A percentile compares a stretch with the other conserved stretches of the same genome.
These are phyloP conservation scores for Nakazawaea molendinolei DNA, from an alignment of 805 yeast species.

Conservation along the genomic window DNA sequence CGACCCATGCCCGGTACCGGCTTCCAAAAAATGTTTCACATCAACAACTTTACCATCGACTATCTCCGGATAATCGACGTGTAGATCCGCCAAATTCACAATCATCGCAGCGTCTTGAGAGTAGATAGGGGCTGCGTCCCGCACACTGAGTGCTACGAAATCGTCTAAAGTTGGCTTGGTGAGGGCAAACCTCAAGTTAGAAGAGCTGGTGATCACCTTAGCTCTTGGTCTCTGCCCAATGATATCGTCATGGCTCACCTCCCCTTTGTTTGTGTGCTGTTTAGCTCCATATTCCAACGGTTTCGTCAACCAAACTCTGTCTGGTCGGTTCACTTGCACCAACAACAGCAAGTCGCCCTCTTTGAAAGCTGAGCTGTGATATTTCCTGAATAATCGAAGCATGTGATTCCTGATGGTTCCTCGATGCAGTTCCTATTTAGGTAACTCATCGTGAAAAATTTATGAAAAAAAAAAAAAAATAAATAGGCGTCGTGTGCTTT, in stretches of 20 bases:
- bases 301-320: conserved; percentile 24
- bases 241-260: conserved; percentile 29
- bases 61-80: conserved; percentile 32
- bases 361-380: conserved; percentile 18
- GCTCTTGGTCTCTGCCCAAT: conserved; percentile 31
- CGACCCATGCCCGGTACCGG: conserved; percentile 53
- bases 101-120: conserved; percentile 42
- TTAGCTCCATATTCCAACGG: conserved; percentile 19
- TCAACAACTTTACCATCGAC: conserved; percentile 19
- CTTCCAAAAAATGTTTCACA: conserved; percentile 31
- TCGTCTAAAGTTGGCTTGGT: conserved; percentile 40
- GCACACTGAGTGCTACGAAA: conserved; percentile 29
- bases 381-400: conserved; percentile 7
- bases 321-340: conserved; percentile 21
- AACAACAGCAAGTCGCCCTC: conserved; percentile 26
- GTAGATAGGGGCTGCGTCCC: conserved; percentile 48
- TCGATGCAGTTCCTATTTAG: no score
- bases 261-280: conserved; percentile 20
- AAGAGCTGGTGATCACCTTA: conserved; percentile 20
- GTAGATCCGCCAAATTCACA: conserved; percentile 39
- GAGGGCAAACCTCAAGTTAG: conserved; percentile 22
- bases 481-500: no score
- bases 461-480: conserved; percentile 1
- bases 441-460: no score
- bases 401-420: no score